phyloP scores from a whole-genome alignment of 495 filamentous ascomycete species.

The Coniosporium apollinis region DNA sequence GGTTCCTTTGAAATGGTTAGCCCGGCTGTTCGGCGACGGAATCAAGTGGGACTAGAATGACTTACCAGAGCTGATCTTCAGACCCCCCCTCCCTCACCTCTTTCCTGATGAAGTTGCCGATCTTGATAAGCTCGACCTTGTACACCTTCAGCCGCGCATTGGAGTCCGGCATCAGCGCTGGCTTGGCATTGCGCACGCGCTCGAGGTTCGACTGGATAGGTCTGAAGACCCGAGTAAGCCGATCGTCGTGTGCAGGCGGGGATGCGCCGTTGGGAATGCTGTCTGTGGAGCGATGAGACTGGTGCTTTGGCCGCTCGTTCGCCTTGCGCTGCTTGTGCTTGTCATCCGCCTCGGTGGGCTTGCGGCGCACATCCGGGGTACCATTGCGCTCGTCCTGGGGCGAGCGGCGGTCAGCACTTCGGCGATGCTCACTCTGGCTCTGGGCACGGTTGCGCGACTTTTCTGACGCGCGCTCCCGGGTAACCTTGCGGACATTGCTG shows the following conservation, averaged over 20 bases:
- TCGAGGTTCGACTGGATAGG: constrained; percentile 43
- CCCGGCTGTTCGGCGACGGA: constrained; percentile 1
- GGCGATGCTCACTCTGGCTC: constrained; percentile 25
- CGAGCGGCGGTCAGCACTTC: constrained; percentile 20
- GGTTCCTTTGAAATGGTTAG: constrained; percentile 16
- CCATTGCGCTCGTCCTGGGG: constrained; percentile 29
- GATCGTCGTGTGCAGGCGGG: constrained; percentile 24
- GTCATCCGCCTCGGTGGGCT: constrained; percentile 17
- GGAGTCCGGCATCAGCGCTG: constrained; percentile 43
- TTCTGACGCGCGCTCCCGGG: constrained; percentile 32
- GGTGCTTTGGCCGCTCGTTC: constrained; percentile 12
- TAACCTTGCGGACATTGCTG: constrained; percentile 3
- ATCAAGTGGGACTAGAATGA: not conserved
- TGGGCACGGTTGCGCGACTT: constrained; percentile 33
- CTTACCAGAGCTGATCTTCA: constrained; percentile 25
- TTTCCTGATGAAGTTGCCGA: constrained; percentile 34
- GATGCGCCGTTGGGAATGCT: constrained; percentile 7
- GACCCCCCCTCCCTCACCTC: constrained; percentile 19
- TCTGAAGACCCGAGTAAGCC: constrained; percentile 40
- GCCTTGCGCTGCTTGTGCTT: constrained; percentile 19
- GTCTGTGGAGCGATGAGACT: constrained; percentile 10
- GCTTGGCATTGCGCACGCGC: constrained; percentile 42
- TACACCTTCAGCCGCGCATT: constrained; percentile 39
- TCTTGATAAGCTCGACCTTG: constrained; percentile 29
- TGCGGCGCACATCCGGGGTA: constrained; percentile 21